Evolutionary conservation across 257 asterid genomes (phyloP).

Genomic region (Parsonsia alboflavescens): DNA sequence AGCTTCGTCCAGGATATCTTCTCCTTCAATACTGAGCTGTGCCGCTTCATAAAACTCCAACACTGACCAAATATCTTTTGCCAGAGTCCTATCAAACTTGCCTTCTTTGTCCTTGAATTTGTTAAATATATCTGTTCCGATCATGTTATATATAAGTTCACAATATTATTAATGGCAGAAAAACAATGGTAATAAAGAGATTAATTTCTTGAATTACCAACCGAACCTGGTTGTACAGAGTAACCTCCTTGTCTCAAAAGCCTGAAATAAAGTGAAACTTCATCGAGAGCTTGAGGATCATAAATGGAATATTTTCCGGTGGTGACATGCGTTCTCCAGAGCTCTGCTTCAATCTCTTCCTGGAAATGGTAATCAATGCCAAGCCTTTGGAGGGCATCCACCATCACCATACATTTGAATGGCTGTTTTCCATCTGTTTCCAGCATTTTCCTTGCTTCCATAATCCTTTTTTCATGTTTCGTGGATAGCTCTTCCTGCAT

Average conservation of each 20-base stretch:
- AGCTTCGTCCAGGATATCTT: conserved; percentile 42
- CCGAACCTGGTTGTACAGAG: conserved; percentile 33
- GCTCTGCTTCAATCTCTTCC: conserved; percentile 25
- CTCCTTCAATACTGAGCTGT: conserved; percentile 42
- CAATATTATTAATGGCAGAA: too few species aligned
- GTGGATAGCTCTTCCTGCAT: conserved; percentile 24
- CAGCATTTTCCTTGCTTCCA: conserved; percentile 17
- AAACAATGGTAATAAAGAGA: too few species aligned
- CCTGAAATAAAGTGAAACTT: conserved; percentile 40
- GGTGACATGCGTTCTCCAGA: conserved; percentile 9
- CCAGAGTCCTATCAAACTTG: conserved; percentile 16
- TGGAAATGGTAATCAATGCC: conserved; percentile 31
- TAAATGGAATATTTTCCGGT: neutral
- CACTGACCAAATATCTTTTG: conserved; percentile 25
- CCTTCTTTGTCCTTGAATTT: conserved; percentile 36
- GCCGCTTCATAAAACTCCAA: conserved; percentile 45
- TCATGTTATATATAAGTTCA: too few species aligned
- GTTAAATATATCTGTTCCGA: conserved; percentile 31
- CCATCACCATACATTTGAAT: conserved; percentile 11
- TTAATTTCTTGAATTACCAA: neutral
- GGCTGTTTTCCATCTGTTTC: conserved; percentile 15
- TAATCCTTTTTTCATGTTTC: conserved; percentile 11
- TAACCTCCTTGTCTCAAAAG: conserved; percentile 42
- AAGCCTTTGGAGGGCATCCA: conserved; percentile 39
- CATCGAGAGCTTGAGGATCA: conserved; percentile 13